Base-by-base conservation (phyloP, 2,329 filamentous ascomycete genomes). In the Aspergillus versicolor region DNA sequence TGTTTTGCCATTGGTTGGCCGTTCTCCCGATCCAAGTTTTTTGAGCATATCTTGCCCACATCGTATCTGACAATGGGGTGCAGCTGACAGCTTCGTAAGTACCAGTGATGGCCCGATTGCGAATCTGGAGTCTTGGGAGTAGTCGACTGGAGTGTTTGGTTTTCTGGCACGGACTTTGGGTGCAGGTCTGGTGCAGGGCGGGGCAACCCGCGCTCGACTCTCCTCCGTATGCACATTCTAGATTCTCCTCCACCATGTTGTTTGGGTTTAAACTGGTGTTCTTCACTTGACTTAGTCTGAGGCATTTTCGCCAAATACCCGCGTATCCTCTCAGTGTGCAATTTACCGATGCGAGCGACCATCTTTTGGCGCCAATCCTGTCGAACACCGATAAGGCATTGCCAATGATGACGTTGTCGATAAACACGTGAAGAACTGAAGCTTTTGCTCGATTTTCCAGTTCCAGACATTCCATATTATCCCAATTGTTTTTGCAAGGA, bases 351-450 rank as follows among this genome's bases (percentile, higher is more conserved):
- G 12, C 32, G 3, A 30, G 13, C 38, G 9, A 13, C n/a, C 22
- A 51, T 51, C 48, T 8, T 45, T 45, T 32, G 38, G 38, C 17
- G 38, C n/a, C 48, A 34, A 43, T 43, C 38, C 47, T 51, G 38
- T 45, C 38, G 9, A n/a, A 19, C 24, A n/a, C 48, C 32, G 48
- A 51, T 51, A 43, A 51, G 22, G 22, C 19, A 21, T 27, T 51
- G 32, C 48, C 38, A 19, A 21, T 43, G 38, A 51, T 43, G 48
- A 43, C 48, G 40, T 43, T 40, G 21, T 34, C 40, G 9, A 32
- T 19, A 19, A 15, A 24, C 38, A 51, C 22, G 24, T 43, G 27
- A 42, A 32, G 30, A 21, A 37, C 34, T 17, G 45, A 47, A 11
- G 45, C 42, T 27, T 21, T 42, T 21, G 40, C 9, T 17, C 9